These are phyloP conservation scores for Spinacia oleracea DNA, from an alignment of 179 eudicot species.

Conservation along the genomic window DNA sequence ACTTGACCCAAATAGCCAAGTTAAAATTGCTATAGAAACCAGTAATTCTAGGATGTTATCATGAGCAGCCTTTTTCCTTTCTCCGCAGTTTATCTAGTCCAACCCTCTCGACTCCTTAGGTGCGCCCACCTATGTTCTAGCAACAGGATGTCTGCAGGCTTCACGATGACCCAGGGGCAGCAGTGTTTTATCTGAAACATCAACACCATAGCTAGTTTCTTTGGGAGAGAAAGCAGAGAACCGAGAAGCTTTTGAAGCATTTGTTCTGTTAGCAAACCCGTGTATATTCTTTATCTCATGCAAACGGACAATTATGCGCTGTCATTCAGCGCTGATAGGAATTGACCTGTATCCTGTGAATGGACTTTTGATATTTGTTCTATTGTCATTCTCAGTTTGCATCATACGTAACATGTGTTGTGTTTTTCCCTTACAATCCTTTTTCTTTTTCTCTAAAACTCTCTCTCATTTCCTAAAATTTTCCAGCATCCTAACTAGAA, in stretches of 20 bases:
- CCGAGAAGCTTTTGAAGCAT: not conserved
- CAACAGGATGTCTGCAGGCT: not conserved
- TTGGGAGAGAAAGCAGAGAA: not conserved
- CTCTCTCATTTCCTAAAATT: not conserved
- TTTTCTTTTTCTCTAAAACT: not conserved
- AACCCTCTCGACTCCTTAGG: not conserved
- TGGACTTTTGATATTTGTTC: not conserved
- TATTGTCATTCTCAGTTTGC: constrained; percentile 3
- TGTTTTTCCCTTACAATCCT: not conserved
- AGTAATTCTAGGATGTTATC: not conserved
- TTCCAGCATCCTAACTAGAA: constrained; percentile 5
- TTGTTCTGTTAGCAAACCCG: not conserved
- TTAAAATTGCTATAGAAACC: not conserved
- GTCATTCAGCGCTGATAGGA: too few relatives aligned
- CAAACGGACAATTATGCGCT: not conserved
- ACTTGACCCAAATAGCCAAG: too few relatives aligned
- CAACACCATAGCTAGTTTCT: not conserved
- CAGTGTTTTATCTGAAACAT: not conserved
- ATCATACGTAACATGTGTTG: not conserved
- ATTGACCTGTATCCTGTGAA: not conserved
- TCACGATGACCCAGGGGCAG: not conserved
- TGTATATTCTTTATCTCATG: not conserved
- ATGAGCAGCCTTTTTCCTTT: not conserved
- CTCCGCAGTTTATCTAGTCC: not conserved
- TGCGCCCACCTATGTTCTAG: not conserved